Evolutionary conservation across 2,329 filamentous ascomycete genomes (phyloP).

Genomic region (Celoporthe dispersa): DNA sequence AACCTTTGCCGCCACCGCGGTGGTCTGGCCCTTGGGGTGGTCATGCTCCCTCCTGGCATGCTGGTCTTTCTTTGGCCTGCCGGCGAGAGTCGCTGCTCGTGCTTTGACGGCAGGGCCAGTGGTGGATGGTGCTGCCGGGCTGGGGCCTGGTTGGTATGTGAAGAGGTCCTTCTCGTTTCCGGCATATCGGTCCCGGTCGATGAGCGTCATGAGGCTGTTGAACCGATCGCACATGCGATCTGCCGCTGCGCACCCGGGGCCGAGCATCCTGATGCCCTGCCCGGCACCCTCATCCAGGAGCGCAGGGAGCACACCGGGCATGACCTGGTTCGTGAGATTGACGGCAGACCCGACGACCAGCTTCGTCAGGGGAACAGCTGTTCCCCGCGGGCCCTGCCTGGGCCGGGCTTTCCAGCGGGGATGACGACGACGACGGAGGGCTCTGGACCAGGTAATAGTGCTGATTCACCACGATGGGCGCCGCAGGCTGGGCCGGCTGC

Average conservation of each 20-base stretch:
- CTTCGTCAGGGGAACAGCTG: constrained; percentile 38
- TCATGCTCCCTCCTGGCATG: constrained; percentile 39
- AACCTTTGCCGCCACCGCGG: constrained; percentile 40
- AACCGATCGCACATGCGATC: constrained; percentile 67
- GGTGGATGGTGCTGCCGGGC: background rate
- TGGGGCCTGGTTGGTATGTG: constrained; percentile 40
- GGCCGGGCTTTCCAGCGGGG: background rate
- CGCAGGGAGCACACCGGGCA: constrained; percentile 43
- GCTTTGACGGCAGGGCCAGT: background rate
- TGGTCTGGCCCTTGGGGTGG: constrained; percentile 43
- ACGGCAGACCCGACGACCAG: constrained; percentile 46
- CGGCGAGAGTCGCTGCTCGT: constrained; percentile 17
- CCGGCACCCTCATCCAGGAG: constrained; percentile 47
- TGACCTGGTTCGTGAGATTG: constrained; percentile 47
- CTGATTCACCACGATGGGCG: constrained; percentile 56
- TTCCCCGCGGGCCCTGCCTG: constrained; percentile 29
- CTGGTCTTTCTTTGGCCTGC: constrained; percentile 34
- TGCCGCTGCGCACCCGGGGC: constrained; percentile 53
- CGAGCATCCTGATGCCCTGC: constrained; percentile 48
- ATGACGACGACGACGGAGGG: constrained; percentile 25
- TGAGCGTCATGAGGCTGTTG: constrained; percentile 71
- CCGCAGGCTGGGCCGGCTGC: constrained; percentile 37
- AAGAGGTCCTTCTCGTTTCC: constrained; percentile 61
- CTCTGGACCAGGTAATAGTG: constrained; percentile 51
- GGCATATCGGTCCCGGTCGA: constrained; percentile 64